A percentile compares a stretch with the other conserved stretches of the same genome.
Conservation (phyloP, 2,329 filamentous ascomycete species). For the Metarhizium rileyi region DNA sequence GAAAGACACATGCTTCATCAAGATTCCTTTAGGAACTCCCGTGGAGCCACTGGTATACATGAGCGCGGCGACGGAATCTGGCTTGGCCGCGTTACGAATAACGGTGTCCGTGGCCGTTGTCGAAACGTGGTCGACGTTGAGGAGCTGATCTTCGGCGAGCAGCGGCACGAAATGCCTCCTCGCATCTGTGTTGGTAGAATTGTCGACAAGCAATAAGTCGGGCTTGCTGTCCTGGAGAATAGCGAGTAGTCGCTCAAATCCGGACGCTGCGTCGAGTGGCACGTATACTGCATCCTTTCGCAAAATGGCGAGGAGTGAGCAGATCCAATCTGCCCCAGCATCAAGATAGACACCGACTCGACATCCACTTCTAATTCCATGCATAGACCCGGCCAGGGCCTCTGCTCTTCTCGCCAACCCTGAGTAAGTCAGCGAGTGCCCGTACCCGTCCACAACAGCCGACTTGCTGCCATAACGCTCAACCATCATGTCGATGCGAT, state of each 20-base stretch:
- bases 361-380: too few species aligned
- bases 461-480: not conserved
- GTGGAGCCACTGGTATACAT: conserved; percentile 25
- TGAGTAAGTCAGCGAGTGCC: not conserved
- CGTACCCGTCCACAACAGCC: not conserved
- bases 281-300: not conserved
- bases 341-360: not conserved
- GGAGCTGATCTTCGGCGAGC: too few species aligned
- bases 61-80: conserved; percentile 13
- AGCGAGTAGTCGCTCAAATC: too few species aligned
- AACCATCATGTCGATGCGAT: not conserved
- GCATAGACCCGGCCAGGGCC: too few species aligned
- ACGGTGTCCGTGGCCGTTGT: not conserved
- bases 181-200: too few species aligned
- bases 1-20: conserved; percentile 20
- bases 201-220: too few species aligned
- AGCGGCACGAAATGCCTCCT: too few species aligned
- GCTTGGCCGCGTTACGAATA: not conserved
- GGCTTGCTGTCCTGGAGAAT: too few species aligned
- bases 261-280: not conserved
- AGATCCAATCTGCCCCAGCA: not conserved
- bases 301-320: not conserved
- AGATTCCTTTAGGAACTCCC: conserved; percentile 31
- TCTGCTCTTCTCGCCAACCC: not conserved
- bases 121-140: not conserved